phyloP scores from a whole-genome alignment of 148 eudicot species.

The Pouteria glomerata region DNA sequence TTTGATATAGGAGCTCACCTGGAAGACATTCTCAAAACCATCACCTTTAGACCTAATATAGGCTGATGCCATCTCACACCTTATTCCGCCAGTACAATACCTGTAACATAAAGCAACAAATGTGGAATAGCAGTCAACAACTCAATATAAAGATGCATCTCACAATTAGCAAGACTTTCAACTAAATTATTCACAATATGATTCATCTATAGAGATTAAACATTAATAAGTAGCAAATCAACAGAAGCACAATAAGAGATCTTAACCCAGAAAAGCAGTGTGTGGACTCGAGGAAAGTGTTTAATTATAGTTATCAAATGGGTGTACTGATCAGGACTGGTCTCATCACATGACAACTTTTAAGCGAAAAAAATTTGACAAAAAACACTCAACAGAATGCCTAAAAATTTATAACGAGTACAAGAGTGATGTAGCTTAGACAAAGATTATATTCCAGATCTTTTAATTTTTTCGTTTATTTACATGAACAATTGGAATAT shows the following conservation, averaged over 20 bases:
- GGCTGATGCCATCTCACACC: constrained; percentile 99
- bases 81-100: constrained; percentile 99
- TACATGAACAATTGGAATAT: no score
- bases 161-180: constrained; percentile 1
- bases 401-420: no score
- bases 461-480: no score
- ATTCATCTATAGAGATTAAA: neutral
- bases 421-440: no score
- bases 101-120: constrained; percentile 24
- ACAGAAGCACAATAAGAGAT: neutral
- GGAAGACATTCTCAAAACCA: constrained; percentile 96
- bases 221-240: neutral
- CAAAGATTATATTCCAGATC: no score
- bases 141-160: neutral
- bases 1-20: constrained; percentile 41
- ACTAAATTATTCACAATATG: neutral
- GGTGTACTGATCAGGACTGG: neutral
- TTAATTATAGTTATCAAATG: neutral
- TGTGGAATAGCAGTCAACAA: constrained; percentile 10
- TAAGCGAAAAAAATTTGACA: neutral
- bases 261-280: neutral
- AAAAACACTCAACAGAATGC: neutral
- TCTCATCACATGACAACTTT: neutral
- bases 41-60: constrained; percentile 88
- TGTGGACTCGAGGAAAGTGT: neutral